Evolutionary conservation across 176 grass and related monocot species (phyloP).

Genomic region (Musa acuminata): DNA sequence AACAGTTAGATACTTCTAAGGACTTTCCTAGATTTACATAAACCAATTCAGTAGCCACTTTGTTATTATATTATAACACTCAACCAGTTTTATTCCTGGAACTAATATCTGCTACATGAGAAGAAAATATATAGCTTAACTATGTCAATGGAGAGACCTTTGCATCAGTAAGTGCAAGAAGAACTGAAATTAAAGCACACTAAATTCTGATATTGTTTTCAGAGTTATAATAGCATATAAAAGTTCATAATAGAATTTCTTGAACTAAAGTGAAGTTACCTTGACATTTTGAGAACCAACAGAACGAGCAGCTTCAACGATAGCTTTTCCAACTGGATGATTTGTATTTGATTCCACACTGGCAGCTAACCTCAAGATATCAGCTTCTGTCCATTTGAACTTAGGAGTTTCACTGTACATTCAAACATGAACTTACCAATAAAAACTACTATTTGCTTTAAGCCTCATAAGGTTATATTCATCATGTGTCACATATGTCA

Average conservation of each 20-base stretch:
- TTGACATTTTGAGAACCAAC: conserved; percentile 51
- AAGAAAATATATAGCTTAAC: too few relatives aligned
- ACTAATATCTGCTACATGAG: too few relatives aligned
- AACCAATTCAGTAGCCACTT: too few relatives aligned
- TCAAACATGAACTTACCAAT: conserved; percentile 42
- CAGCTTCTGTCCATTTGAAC: conserved; percentile 54
- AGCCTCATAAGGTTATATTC: background rate
- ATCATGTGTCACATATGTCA: background rate
- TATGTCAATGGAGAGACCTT: background rate
- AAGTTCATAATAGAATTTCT: background rate
- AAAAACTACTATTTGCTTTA: background rate
- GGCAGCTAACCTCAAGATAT: conserved; percentile 82
- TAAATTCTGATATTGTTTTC: background rate
- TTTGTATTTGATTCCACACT: conserved; percentile 94
- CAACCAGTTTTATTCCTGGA: too few relatives aligned
- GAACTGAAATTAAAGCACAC: background rate
- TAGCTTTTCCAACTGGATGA: conserved; percentile 87
- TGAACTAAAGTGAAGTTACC: conserved; percentile 21
- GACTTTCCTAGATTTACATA: too few relatives aligned
- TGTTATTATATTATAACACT: too few relatives aligned
- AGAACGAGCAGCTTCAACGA: conserved; percentile 56
- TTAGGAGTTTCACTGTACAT: conserved; percentile 40
- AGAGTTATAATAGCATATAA: background rate
- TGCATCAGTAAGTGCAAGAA: background rate
- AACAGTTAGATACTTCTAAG: too few relatives aligned